Evolutionary conservation across 2,329 filamentous ascomycete genomes (phyloP), one percentile per base, ranked within the genome.

Genomic region (Fusarium concolor): DNA sequence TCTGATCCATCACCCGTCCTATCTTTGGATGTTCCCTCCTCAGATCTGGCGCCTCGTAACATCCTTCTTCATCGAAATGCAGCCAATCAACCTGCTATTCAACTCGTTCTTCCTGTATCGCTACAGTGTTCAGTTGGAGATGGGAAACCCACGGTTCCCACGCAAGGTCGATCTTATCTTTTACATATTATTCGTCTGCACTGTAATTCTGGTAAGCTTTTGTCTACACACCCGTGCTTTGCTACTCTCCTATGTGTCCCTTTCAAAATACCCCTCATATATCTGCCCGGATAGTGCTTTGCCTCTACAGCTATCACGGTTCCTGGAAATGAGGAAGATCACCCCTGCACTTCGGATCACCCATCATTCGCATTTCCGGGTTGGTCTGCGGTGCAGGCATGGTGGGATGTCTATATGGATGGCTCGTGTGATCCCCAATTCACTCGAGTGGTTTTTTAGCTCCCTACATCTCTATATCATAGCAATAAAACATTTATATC

Each of bases 261-360:
- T 55, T 49, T 52, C 55, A 58, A 67, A 60, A 29, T 78, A 12
- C 82, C 56, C 80, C 85, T 87, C 85, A 83, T 83, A 85, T 89
- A 92, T 92, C 90, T 93, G 90, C 90, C 90, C 90, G 90, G 86
- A 88, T 90, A 92, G 90, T 84, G 84, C 76, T 76, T 67, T 79
- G 81, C 86, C 81, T 79, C 79, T 75, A 86, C 90, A 88, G 84
- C 90, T 92, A 90, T 90, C 86, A 84, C 90, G 90, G 90, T 93
- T 93, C 90, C 90, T 93, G 90, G 83, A 92, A 89, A 81, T 84
- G 90, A 93, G 90, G 90, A 85, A 93, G 90, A 93, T 87, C 83
- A 87, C 89, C 90, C 89, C 86, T 88, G 84, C 86, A 86, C 84
- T 84, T 85, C 78, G 73, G 76, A 72, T 78, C 81, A 81, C 83